These are phyloP conservation scores for Podosphaera leucotricha DNA, from an alignment of 2,329 filamentous ascomycete species.

Conservation along the genomic window DNA sequence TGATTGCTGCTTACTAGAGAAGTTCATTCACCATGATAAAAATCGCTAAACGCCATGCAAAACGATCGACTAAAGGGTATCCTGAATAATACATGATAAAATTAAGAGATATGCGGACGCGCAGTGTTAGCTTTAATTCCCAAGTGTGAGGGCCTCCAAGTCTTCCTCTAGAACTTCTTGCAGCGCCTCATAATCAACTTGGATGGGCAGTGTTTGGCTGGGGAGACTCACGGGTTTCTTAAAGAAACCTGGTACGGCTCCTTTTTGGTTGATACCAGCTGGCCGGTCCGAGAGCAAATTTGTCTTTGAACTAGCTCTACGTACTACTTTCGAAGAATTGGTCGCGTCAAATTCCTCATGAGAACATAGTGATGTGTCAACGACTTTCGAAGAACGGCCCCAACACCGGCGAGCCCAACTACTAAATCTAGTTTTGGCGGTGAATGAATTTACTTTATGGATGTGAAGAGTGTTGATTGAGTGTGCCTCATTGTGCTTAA, in stretches of 20 bases:
- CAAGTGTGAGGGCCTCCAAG: neutral
- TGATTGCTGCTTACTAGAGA: no score
- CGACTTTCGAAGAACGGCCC: slow-evolving; percentile 27
- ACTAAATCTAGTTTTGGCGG: slow-evolving; percentile 26
- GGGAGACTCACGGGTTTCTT: slow-evolving; percentile 20
- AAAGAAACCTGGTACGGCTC: slow-evolving; percentile 45
- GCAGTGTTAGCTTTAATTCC: no score
- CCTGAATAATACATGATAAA: no score
- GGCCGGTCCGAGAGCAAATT: slow-evolving; percentile 20
- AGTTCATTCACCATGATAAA: no score
- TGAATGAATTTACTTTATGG: neutral
- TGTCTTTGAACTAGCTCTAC: slow-evolving; percentile 3
- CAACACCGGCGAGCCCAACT: slow-evolving; percentile 42
- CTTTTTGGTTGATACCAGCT: slow-evolving; percentile 58
- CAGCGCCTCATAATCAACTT: slow-evolving; percentile 14
- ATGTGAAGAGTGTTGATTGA: slow-evolving; percentile 11
- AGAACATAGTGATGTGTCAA: neutral
- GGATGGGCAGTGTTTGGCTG: slow-evolving; percentile 10
- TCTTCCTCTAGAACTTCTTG: slow-evolving; percentile 11
- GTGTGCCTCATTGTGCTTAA: slow-evolving; percentile 6
- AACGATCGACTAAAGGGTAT: no score
- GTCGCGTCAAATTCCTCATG: neutral
- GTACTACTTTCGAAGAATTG: slow-evolving; percentile 5
- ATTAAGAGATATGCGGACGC: no score
- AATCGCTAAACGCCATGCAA: no score